Evolutionary conservation across 2,329 filamentous ascomycete genomes (phyloP).

Genomic region (Paraconiothyrium brasiliense): DNA sequence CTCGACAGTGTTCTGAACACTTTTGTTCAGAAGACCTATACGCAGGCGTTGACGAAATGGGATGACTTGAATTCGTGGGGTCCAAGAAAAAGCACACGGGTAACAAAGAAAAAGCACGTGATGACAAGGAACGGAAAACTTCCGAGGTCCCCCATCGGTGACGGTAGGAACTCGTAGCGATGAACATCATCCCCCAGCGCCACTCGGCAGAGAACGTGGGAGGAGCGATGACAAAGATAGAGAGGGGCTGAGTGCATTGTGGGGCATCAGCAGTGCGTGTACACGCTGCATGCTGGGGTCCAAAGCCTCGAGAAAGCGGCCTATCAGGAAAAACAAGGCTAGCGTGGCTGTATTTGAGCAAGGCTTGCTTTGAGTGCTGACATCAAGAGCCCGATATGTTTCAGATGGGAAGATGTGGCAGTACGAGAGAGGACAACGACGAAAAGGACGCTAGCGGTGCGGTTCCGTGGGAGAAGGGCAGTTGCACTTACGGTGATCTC

Average conservation of each 20-base stretch:
- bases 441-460: constrained; percentile 26
- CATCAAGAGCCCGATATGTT: constrained; percentile 22
- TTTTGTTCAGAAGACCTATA: neutral
- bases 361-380: constrained; percentile 11
- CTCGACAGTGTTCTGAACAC: neutral
- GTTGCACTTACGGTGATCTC: constrained; percentile 77
- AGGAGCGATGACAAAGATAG: constrained; percentile 26
- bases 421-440: constrained; percentile 37
- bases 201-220: constrained; percentile 15
- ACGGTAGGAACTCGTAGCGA: constrained; percentile 21
- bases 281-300: constrained; percentile 21
- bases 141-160: neutral
- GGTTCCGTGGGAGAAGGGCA: constrained; percentile 19
- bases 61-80: constrained; percentile 2
- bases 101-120: constrained; percentile 23
- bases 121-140: constrained; percentile 24
- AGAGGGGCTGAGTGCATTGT: constrained; percentile 30
- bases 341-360: constrained; percentile 15
- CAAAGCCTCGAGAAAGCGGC: constrained; percentile 21
- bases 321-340: constrained; percentile 18
- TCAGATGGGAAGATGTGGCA: constrained; percentile 40
- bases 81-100: neutral
- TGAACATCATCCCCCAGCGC: constrained; percentile 1
- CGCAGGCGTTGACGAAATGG: constrained; percentile 28
- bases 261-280: constrained; percentile 33